These are phyloP conservation scores for Blastobotrys terrestris DNA, from an alignment of 805 yeast species.

Conservation along the genomic window DNA sequence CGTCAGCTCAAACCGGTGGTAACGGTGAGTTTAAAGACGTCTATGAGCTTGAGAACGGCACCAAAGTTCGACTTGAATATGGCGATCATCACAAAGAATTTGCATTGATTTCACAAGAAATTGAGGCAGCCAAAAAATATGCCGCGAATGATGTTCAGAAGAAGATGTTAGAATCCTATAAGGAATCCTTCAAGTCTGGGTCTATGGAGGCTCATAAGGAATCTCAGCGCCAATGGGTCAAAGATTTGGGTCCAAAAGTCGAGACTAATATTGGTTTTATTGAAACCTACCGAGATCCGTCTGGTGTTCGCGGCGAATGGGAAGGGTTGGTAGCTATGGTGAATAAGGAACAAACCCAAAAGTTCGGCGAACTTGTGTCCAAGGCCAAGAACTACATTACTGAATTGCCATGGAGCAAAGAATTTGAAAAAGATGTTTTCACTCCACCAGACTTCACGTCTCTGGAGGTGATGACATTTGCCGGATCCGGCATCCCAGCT, in stretches of 20 bases:
- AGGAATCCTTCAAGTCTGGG: constrained; percentile 69
- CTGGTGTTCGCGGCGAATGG: constrained; percentile 92
- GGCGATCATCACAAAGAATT: constrained; percentile 77
- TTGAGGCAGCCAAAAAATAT: constrained; percentile 50
- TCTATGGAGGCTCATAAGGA: constrained; percentile 79
- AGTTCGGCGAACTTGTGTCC: constrained; percentile 63
- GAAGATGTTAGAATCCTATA: constrained; percentile 60
- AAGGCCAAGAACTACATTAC: constrained; percentile 60
- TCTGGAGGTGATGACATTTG: constrained; percentile 80
- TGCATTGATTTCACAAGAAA: constrained; percentile 46
- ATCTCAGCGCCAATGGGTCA: constrained; percentile 83
- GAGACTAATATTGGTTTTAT: constrained; percentile 85
- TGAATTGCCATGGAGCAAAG: constrained; percentile 69
- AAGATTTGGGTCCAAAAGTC: constrained; percentile 71
- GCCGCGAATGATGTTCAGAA: constrained; percentile 71
- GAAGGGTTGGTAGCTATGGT: constrained; percentile 89
- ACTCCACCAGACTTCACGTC: constrained; percentile 92
- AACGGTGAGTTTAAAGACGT: constrained; percentile 23
- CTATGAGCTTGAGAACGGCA: constrained; percentile 37
- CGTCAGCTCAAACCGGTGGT: constrained; percentile 49
- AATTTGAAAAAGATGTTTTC: constrained; percentile 76
- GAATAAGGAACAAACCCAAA: constrained; percentile 77
- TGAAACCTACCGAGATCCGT: constrained; percentile 88
- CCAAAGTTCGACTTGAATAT: constrained; percentile 48
- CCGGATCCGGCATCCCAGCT: constrained; percentile 87